Base-by-base conservation (phyloP, 306 rosid genomes). In the Lathyrus aphaca region DNA sequence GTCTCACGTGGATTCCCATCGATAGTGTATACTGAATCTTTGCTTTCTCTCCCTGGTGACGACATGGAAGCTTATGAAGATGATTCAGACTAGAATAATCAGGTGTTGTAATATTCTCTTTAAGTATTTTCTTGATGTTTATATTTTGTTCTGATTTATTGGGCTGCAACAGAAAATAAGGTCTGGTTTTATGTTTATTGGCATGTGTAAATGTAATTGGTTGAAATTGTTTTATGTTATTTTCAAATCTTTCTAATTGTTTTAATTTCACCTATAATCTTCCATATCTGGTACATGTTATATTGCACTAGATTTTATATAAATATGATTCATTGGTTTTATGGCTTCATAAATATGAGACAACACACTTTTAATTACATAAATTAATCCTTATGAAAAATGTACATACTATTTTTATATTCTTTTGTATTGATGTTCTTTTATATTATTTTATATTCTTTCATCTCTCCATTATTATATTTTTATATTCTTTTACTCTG, bases 1-100 rank as follows among this genome's bases (percentile, higher is more conserved):
- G 0, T 18, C 17, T 3, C 5, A 16, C 1, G 1, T 18, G 5
- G 4, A 19, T 38, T 0, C 2, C 3, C 0, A 8, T 54, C 6
- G 15, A 15, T 7, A 3, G 3, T 64, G 30, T 80, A 71, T 53
- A 45, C 12, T 10, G 59, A 76, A 64, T 66, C 68, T 67, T 48
- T 76, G 5, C 53, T 72, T 61, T 16, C 72, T 63, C 75, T 81
- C 6, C 75, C 76, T 2, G 29, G 12, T 61, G 56, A 4, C 5
- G 1, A 12, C 11, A 37, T 12, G 15, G 29, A 25, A 58, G 80
- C n/a, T 1, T 29, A 29, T 30, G 6, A 51, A 12, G 73, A 35
- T 15, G 3, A 8, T 23, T 8, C 13, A 49, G 9, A 49, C 56
- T 8, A 9, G 30, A 51, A 18, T 13, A 51, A 51, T 19, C 3